Base-by-base conservation (phyloP, 495 filamentous ascomycete genomes). In the Thermothielavioides terrestris region DNA sequence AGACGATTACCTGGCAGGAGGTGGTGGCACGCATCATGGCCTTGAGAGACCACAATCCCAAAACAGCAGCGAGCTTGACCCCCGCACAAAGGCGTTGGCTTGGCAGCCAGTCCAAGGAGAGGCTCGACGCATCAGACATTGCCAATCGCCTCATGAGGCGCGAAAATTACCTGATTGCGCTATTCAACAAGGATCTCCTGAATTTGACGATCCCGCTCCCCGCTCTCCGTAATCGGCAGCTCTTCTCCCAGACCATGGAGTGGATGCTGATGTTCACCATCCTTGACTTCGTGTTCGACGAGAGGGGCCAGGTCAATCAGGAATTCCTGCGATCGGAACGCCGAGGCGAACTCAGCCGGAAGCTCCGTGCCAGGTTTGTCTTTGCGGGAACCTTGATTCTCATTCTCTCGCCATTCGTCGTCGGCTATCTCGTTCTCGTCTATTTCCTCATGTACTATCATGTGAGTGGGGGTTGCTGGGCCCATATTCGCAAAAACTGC, bases 91-190 rank as follows among this genome's bases (percentile, higher is more conserved):
- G 85, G 38, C 79, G 74, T 45, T 90, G 81, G 53, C 68, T 92
- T 35, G 85, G 85, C 30, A 86, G 77, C 55, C 88, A 91, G 57
- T 94, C 92, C 17, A 95, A 96, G 65, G 87, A 97, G 69, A 78
- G 92, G 42, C 84, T 97, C 67, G 92, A 97, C 69, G 92, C 92
- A 4, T 87, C 95, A 55, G 91, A 95, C 63, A 95, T 98, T 64
- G 94, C 92, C 7, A 98, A 96, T 61, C 82, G 92, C 39, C 67
- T 98, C 41, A 97, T 98, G 92, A 84, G 92, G 55, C 83, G 85
- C 60, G 92, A 95, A 50, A 98, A 98, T 58, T 98, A 95, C 56
- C 70, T 95, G 54, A 96, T 98, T 60, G 92, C 94, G 9, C 63
- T 98, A 42, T 85, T 96, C 68, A 98, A 98, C 68, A 97, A 97